phyloP scores from a whole-genome alignment of 2,329 filamentous ascomycete species.

The Microdochium trichocladiopsis region DNA sequence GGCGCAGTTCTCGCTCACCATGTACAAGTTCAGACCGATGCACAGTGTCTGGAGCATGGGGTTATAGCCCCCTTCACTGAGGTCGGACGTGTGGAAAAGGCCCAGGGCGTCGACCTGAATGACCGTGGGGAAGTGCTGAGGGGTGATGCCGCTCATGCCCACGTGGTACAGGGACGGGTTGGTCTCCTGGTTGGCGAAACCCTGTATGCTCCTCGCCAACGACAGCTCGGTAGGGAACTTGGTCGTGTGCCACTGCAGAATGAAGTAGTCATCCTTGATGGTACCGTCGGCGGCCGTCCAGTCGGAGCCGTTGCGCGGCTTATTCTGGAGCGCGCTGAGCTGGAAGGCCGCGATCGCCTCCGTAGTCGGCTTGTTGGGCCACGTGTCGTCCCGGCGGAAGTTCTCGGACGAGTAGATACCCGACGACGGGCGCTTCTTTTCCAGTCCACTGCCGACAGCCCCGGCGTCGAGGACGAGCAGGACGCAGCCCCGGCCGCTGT shows the following conservation, averaged over 20 bases:
- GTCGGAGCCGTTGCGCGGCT: not conserved
- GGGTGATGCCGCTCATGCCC: not conserved
- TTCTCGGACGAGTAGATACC: too few species aligned
- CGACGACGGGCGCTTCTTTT: too few species aligned
- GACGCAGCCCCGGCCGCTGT: too few species aligned
- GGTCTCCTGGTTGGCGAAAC: not conserved
- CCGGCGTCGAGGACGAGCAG: too few species aligned
- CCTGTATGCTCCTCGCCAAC: not conserved
- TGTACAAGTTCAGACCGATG: not conserved
- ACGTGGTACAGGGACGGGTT: not conserved
- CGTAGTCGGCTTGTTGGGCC: too few species aligned
- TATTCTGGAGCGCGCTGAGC: not conserved
- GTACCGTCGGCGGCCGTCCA: not conserved
- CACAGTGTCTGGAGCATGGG: not conserved
- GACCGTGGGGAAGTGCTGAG: not conserved
- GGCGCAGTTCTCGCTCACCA: not conserved
- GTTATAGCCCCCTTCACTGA: not conserved
- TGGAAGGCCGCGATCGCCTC: not conserved
- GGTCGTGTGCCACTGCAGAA: not conserved
- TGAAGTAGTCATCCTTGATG: not conserved
- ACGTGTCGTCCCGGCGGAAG: too few species aligned
- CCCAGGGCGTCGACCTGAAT: not conserved
- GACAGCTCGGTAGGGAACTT: not conserved
- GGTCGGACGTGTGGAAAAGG: not conserved
- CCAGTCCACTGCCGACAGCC: too few species aligned